Evolutionary conservation across 305 asterid species (phyloP).

Genomic region (Andrographis paniculata): DNA sequence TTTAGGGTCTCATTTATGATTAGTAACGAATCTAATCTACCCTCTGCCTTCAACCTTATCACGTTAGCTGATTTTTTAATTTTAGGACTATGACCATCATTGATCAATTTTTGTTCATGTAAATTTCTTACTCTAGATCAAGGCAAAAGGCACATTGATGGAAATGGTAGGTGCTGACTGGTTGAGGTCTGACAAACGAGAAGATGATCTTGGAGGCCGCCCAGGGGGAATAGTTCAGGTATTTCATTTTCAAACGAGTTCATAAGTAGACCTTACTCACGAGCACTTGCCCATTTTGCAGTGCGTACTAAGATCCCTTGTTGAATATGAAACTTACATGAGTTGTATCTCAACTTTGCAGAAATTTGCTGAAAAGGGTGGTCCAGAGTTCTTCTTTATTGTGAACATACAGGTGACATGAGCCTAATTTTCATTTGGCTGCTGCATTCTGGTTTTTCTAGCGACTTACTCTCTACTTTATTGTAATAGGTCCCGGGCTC

Average conservation of each 20-base stretch:
- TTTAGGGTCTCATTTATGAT: too few species aligned
- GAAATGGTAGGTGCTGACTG: slow-evolving; percentile 99
- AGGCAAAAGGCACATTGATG: slow-evolving; percentile 88
- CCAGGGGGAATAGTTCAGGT: slow-evolving; percentile 97
- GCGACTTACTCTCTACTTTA: slow-evolving; percentile 13
- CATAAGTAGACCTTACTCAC: slow-evolving; percentile 3
- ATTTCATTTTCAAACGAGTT: slow-evolving; percentile 5
- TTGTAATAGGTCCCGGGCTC: slow-evolving; percentile 79
- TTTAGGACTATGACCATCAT: slow-evolving; percentile 9
- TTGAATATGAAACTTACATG: slow-evolving; percentile 21
- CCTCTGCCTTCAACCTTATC: too few species aligned
- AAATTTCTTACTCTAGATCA: slow-evolving; percentile 46
- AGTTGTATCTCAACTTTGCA: slow-evolving; percentile 28
- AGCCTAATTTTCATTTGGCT: slow-evolving; percentile 4
- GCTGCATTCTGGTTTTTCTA: slow-evolving; percentile 7
- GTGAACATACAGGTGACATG: slow-evolving; percentile 72
- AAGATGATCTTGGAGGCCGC: slow-evolving; percentile 95
- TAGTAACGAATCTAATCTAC: too few species aligned
- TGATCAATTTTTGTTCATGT: slow-evolving; percentile 14
- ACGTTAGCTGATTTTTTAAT: neutral
- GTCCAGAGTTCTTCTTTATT: slow-evolving; percentile 83
- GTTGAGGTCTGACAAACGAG: slow-evolving; percentile 95
- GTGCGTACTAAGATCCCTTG: slow-evolving; percentile 6
- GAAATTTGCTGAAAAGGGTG: slow-evolving; percentile 86
- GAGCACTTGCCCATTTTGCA: slow-evolving; percentile 13